Base-by-base conservation (phyloP, 192 early-diverging fungal species). In the Obelidium mucronatum region DNA sequence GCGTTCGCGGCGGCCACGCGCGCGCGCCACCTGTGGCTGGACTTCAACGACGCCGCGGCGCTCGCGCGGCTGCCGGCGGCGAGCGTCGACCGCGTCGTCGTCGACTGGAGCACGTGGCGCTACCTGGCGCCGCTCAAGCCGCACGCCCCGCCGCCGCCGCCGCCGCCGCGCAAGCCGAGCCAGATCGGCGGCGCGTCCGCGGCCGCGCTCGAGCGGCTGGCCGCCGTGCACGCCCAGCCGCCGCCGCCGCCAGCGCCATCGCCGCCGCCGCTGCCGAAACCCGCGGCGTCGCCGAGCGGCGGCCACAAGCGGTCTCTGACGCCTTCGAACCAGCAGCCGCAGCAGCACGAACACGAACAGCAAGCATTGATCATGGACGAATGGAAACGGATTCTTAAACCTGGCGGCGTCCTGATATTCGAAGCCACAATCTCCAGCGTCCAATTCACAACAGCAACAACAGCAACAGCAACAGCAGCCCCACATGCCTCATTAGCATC, bases 91-190 rank as follows among this genome's bases (percentile, higher is more conserved):
- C 26, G 17, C 44, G 76, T 82, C 40, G 40, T 81, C 6, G 74
- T 82, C 26, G 81, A 82, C 51, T 77, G 61, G 58, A 77, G 74
- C 15, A 82, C 81, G 8, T 82, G 81, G 81, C 37, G 81, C 2
- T 82, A 82, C 75, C 67, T 82, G 74, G 0, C 19, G 58, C 58
- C 3, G 4, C 33, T 15, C 19, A 17, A 2, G 51, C 51, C 24
- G 1, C 52, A 53, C 19, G 1, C 52, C n/a, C 60, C 17, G 17
- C 33, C 30, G 19, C 30, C 60, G 1, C 24, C 33, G 19, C 17
- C 19, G 17, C 60, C 17, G 60, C 33, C 51, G 51, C 24, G 1
- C 19, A 17, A 53, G 24, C 24, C 52, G 52, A 53, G 19, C 52
- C 19, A 53, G 24, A 17, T 53, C 52, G 52, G 2, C 24, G 22